phyloP scores from a whole-genome alignment of 1,139 yeast genomes.

The Saccharomyces pastorianus region DNA sequence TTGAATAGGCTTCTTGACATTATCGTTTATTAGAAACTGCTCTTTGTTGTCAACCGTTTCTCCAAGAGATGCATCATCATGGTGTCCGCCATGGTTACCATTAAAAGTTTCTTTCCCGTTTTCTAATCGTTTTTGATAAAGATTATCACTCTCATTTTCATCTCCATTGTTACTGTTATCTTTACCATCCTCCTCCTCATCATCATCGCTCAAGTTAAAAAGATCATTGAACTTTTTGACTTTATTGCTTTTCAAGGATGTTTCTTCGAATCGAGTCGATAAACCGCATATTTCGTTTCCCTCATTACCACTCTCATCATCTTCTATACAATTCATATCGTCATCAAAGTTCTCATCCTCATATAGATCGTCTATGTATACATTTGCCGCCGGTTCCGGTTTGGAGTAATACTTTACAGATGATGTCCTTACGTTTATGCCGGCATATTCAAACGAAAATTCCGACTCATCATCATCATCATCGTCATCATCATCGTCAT shows the following conservation, averaged over 20 bases:
- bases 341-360: constrained; percentile 49
- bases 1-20: constrained; percentile 7
- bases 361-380: constrained; percentile 34
- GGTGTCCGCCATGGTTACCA: neutral
- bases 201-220: constrained; percentile 12
- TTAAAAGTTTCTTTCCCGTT: neutral
- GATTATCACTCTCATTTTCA: neutral
- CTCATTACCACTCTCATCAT: constrained; percentile 31
- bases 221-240: constrained; percentile 9
- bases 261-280: constrained; percentile 7
- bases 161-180: too few species aligned
- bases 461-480: constrained; percentile 36
- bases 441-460: constrained; percentile 53
- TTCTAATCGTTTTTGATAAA: neutral
- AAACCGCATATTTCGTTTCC: constrained; percentile 32
- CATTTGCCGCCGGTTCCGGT: constrained; percentile 22
- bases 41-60: neutral
- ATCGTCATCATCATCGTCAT: constrained; percentile 15
- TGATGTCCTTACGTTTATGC: constrained; percentile 49
- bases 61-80: neutral
- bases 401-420: constrained; percentile 50
- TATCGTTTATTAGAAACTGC: neutral
- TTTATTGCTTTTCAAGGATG: constrained; percentile 6
- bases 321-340: constrained; percentile 42
- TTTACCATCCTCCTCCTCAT: neutral